Conservation (phyloP, 169 alveolate genomes). For the Eimeria necatrix region DNA sequence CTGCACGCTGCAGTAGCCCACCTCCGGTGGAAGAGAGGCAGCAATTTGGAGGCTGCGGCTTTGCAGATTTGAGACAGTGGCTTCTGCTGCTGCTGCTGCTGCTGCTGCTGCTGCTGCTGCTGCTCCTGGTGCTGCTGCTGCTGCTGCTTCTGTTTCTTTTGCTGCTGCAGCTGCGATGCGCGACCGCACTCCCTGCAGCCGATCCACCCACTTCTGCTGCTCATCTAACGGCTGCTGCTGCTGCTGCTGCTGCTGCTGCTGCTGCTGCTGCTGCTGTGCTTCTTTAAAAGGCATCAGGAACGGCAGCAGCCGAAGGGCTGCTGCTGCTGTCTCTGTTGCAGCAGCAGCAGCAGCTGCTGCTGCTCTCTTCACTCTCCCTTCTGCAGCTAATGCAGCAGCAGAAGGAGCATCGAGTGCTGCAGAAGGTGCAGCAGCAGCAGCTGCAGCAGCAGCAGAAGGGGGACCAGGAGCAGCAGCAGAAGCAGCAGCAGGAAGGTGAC, state of each 20-base stretch:
- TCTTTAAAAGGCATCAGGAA: not conserved
- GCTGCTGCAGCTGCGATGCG: too few relatives aligned
- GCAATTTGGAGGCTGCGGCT: slow-evolving; percentile 6
- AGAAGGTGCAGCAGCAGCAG: not conserved
- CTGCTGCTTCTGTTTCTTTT: too few relatives aligned
- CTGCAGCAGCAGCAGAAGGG: slow-evolving; percentile 5
- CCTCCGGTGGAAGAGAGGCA: not conserved
- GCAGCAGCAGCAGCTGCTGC: slow-evolving; percentile 58
- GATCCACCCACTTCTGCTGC: not conserved
- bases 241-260: slow-evolving; percentile 49
- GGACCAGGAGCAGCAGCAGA: slow-evolving; percentile 35
- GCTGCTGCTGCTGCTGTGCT: slow-evolving; percentile 2
- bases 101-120: slow-evolving; percentile 28
- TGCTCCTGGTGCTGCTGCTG: too few relatives aligned
- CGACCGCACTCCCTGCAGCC: slow-evolving; percentile 7
- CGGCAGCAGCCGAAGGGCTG: not conserved
- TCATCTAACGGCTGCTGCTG: not conserved
- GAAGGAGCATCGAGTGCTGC: not conserved
- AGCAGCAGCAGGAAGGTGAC: slow-evolving; percentile 36
- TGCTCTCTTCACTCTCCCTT: not conserved
- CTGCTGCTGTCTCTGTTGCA: not conserved
- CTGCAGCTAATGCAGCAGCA: slow-evolving; percentile 22
- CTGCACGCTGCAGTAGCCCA: slow-evolving; percentile 52
- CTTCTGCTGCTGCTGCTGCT: slow-evolving; percentile 42
- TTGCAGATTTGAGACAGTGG: not conserved